A percentile compares a stretch with the other conserved stretches of the same genome.
Conservation (phyloP, 1,284 basidiomycete genomes). For the Coniferiporia sulphurascens region DNA sequence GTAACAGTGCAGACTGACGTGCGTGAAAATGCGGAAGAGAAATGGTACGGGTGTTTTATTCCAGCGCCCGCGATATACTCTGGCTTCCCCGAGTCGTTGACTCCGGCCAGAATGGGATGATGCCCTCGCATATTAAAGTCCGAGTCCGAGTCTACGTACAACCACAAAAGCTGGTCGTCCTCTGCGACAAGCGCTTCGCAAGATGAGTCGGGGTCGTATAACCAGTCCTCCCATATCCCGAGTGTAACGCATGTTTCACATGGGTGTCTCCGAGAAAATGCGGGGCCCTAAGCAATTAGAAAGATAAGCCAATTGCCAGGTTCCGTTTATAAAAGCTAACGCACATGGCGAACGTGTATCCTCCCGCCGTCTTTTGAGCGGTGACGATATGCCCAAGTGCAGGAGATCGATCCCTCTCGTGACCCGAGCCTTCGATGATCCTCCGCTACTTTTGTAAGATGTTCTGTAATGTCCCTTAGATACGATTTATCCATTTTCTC, state of each 20-base stretch:
- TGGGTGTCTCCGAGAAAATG: neutral
- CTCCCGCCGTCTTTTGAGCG: neutral
- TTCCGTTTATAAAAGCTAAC: neutral
- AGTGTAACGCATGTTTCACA: constrained; percentile 2
- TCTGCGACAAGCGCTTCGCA: constrained; percentile 1
- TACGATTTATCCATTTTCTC: neutral
- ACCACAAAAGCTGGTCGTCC: neutral
- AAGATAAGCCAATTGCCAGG: too few relatives aligned
- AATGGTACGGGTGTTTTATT: neutral
- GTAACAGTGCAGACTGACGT: neutral
- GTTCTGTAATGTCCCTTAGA: neutral
- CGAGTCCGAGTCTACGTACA: neutral
- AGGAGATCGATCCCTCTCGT: neutral
- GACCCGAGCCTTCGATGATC: neutral
- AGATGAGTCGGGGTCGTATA: neutral
- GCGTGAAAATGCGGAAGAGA: neutral
- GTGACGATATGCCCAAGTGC: neutral
- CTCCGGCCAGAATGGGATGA: neutral
- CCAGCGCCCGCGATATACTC: neutral
- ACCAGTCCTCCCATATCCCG: neutral
- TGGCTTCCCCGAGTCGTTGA: neutral
- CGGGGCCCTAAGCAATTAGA: neutral
- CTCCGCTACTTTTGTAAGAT: neutral
- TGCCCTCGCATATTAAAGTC: neutral
- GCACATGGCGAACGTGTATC: neutral